Conservation (phyloP, 176 grass and related monocot species). For the Rhynchospora tenuis region DNA sequence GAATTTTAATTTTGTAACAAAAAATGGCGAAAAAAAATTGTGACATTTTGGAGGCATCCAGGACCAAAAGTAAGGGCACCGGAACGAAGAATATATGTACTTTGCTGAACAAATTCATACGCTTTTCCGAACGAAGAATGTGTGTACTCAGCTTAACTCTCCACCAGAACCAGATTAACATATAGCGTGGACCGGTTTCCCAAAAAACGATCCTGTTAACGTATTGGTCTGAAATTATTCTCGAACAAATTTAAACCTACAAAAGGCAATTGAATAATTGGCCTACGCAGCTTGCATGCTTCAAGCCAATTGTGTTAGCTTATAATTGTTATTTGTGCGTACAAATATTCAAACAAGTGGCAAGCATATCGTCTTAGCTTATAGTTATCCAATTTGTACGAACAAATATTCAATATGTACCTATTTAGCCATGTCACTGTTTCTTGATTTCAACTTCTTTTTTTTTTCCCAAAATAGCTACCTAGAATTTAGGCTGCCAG, state of each 20-base stretch:
- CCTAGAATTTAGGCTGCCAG: too few species aligned
- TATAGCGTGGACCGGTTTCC: not conserved
- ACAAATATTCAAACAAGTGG: not conserved
- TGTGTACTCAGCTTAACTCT: too few species aligned
- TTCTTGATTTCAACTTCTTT: not conserved
- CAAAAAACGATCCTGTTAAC: not conserved
- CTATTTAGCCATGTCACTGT: not conserved
- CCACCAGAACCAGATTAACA: not conserved
- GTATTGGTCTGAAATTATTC: not conserved
- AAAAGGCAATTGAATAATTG: not conserved
- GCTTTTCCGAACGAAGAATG: too few species aligned
- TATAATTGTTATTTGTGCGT: not conserved
- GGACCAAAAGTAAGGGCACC: too few species aligned
- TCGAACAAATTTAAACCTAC: not conserved
- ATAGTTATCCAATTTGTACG: not conserved
- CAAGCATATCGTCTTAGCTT: not conserved
- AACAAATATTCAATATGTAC: not conserved
- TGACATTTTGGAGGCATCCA: too few species aligned
- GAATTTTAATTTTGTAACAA: too few species aligned
- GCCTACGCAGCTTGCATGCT: not conserved
- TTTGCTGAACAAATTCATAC: too few species aligned
- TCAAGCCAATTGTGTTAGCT: not conserved
- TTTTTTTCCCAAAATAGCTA: too few species aligned
- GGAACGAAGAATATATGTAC: too few species aligned
- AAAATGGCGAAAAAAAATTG: too few species aligned